Percentiles rank a stretch among this genome's conserved stretches.
Evolutionary conservation across 1,139 yeast species (phyloP).

Genomic region (Lodderomyces margitis): DNA sequence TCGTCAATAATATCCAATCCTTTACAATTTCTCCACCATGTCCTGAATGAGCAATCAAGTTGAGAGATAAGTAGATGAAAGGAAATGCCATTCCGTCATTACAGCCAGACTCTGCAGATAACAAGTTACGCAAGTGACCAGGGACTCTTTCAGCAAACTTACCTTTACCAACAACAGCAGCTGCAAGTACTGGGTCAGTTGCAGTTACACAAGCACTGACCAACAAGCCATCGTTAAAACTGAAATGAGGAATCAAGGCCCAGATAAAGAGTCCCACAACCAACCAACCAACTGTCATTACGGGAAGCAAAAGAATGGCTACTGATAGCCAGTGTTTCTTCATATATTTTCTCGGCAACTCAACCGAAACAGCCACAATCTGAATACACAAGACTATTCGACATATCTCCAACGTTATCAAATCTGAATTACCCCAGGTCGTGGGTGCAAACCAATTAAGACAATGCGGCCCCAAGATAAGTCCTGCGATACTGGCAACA

Average conservation of each 20-base stretch:
- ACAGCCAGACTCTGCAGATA: constrained; percentile 95
- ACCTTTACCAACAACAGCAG: constrained; percentile 97
- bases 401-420: constrained; percentile 83
- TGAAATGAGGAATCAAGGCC: constrained; percentile 78
- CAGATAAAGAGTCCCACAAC: constrained; percentile 83
- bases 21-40: constrained; percentile 68
- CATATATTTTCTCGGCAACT: constrained; percentile 91
- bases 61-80: constrained; percentile 74
- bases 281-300: constrained; percentile 94
- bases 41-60: constrained; percentile 65
- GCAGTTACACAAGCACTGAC: constrained; percentile 95
- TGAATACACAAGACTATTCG: constrained; percentile 88
- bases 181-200: constrained; percentile 96
- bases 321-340: constrained; percentile 87
- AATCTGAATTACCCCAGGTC: constrained; percentile 88
- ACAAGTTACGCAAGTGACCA: constrained; percentile 85
- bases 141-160: constrained; percentile 97
- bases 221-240: constrained; percentile 72
- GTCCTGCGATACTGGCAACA: constrained; percentile 87
- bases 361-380: constrained; percentile 97
- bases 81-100: constrained; percentile 99
- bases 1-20: constrained; percentile 80
- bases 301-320: constrained; percentile 74
- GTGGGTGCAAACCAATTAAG: constrained; percentile 84
- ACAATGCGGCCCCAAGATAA: constrained; percentile 93